Evolutionary conservation across 2,329 filamentous ascomycete species (phyloP), one percentile per base, ranked within the genome.

Genomic region (Fusarium odoratissimum): DNA sequence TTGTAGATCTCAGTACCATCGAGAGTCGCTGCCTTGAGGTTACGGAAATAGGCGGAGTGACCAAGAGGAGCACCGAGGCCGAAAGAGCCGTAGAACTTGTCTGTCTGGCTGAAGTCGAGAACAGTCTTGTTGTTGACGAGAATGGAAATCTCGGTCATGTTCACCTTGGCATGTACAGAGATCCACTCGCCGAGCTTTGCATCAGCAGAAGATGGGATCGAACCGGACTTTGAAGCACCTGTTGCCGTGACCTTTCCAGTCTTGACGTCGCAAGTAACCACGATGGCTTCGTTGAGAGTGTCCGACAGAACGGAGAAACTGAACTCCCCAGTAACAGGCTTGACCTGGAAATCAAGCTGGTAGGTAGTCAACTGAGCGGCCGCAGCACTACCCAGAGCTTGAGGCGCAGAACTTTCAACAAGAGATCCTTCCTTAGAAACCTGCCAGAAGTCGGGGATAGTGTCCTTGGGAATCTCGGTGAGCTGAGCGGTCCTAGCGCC

Each of bases 391-490:
- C 40, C 25, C 0, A 55, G 6, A 0, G 40, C 62, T 4, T 65
- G 59, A 3, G 62, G 59, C 14, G 46, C 59, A 4, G 23, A 42
- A 4, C 31, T 65, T 23, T 65, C 59, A 0, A 65, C 59, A 3
- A 65, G 7, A 6, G 62, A 17, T 1, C 59, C 62, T 3, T 65
- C 6, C 0, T 64, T n/a, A 0, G 46, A 41, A 0, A 65, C 59
- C 8, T 65, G 40, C 62, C 62, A 65, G 21, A 65, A 64, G 19
- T 64, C 40, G 2, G 62, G 62, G 0, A 65, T 23, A 2, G 23
- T 64, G 1, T 46, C 8, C 8, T 46, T 41, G 0, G 62, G 62
- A 0, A 65, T 64, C 4, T 65, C 59, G 0, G 62, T 65, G 5
- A 65, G 45, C 13, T 65, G 59, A 1, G 59, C 46, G 7, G 62